These are phyloP conservation scores for Tetrapisispora namnaoensis DNA, from an alignment of 805 yeast genomes.

Conservation along the genomic window DNA sequence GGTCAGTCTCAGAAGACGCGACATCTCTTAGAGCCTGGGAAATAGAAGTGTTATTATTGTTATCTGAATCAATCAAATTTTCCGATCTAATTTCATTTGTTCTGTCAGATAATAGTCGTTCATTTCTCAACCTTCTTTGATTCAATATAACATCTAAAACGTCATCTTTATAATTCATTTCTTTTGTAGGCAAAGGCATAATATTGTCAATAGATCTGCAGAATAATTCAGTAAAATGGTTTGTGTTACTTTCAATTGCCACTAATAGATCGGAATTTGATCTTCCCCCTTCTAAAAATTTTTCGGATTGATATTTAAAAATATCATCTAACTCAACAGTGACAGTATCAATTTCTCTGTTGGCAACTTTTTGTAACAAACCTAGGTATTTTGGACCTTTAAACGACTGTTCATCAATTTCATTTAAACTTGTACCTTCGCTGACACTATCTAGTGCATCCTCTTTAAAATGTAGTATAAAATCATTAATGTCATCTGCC, in stretches of 20 bases:
- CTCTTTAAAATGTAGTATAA: constrained; percentile 54
- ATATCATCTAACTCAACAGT: constrained; percentile 79
- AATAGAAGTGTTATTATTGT: constrained; percentile 16
- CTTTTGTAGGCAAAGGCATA: constrained; percentile 77
- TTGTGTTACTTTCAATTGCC: constrained; percentile 57
- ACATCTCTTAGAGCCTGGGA: constrained; percentile 27
- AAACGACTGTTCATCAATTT: constrained; percentile 26
- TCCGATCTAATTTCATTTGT: constrained; percentile 48
- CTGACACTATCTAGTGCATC: constrained; percentile 20
- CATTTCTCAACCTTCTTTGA: constrained; percentile 79
- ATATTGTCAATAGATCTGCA: constrained; percentile 64
- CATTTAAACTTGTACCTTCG: constrained; percentile 20
- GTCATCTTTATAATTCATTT: constrained; percentile 71
- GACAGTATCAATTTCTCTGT: constrained; percentile 64
- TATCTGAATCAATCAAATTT: constrained; percentile 21
- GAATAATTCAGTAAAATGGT: constrained; percentile 71
- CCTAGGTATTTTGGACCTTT: constrained; percentile 66
- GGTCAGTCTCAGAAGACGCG: constrained; percentile 34
- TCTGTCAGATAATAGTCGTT: constrained; percentile 57
- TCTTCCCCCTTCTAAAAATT: constrained; percentile 21
- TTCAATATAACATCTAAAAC: constrained; percentile 88
- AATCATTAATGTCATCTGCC: constrained; percentile 48
- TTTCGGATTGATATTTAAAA: constrained; percentile 50
- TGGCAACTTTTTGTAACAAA: constrained; percentile 68
- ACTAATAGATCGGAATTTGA: constrained; percentile 23